Conservation (phyloP, 139 green algal species). For the Micromonas commoda region DNA sequence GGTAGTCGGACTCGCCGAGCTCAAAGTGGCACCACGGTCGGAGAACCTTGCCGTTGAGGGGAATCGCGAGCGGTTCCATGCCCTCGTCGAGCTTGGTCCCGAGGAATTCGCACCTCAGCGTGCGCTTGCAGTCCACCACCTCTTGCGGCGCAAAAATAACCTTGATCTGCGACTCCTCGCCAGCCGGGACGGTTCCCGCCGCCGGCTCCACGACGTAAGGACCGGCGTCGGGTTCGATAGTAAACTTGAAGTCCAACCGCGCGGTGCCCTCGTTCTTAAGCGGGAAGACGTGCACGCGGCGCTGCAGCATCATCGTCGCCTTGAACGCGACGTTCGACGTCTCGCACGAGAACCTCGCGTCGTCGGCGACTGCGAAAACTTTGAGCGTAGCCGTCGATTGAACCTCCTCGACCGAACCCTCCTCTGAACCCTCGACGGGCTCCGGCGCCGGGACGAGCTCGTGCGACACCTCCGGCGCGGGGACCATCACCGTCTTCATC, state of each 20-base stretch:
- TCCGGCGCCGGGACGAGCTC: background rate
- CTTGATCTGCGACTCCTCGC: conserved; percentile 43
- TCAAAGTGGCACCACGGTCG: conserved; percentile 79
- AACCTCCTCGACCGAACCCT: conserved; percentile 13
- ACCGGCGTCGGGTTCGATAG: conserved; percentile 17
- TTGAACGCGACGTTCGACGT: conserved; percentile 50
- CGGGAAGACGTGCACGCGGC: conserved; percentile 56
- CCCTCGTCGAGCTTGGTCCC: conserved; percentile 42
- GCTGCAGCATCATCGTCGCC: conserved; percentile 80
- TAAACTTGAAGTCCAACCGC: conserved; percentile 51
- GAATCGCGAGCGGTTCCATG: conserved; percentile 32
- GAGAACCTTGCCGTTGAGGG: conserved; percentile 48
- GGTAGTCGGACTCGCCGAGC: conserved; percentile 60
- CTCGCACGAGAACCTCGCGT: conserved; percentile 45
- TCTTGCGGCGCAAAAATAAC: conserved; percentile 66
- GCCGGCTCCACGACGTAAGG: conserved; percentile 41
- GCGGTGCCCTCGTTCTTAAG: conserved; percentile 57
- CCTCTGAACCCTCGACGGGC: background rate
- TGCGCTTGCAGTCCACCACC: conserved; percentile 53
- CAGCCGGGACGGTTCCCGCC: conserved; percentile 43
- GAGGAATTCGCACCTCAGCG: conserved; percentile 51
- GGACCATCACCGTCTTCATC: background rate
- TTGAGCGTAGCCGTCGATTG: conserved; percentile 30
- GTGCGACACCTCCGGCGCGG: background rate
- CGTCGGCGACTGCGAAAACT: conserved; percentile 35